Conservation (phyloP, 768 basidiomycete genomes). For the Lanmaoa rubissima region DNA sequence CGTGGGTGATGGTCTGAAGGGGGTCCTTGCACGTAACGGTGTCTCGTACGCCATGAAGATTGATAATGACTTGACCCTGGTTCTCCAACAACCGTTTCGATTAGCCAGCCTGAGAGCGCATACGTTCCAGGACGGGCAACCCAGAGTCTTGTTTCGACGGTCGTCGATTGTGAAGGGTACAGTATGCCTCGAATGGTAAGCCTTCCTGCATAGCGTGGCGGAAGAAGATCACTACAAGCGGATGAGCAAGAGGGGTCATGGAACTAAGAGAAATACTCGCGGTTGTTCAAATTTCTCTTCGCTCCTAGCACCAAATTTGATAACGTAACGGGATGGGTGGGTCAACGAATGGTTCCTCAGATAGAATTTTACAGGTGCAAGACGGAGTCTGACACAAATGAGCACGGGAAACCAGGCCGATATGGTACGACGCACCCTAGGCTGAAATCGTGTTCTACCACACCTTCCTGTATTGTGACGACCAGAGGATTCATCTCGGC, state of each 20-base stretch:
- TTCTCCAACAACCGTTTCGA: conserved; percentile 65
- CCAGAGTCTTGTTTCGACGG: conserved; percentile 54
- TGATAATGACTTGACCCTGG: conserved; percentile 8
- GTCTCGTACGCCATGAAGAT: conserved; percentile 35
- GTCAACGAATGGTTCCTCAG: conserved; percentile 74
- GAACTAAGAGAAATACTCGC: conserved; percentile 11
- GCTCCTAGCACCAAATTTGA: conserved; percentile 42
- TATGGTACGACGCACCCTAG: conserved; percentile 52
- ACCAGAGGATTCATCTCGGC: conserved; percentile 73
- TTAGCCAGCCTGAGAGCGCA: conserved; percentile 61
- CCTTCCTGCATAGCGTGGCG: conserved; percentile 63
- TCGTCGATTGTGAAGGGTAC: conserved; percentile 43
- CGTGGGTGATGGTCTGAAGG: conserved; percentile 26
- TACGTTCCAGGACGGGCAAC: conserved; percentile 63
- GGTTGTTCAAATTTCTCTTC: conserved; percentile 22
- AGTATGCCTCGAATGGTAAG: conserved; percentile 63
- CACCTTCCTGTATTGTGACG: conserved; percentile 46
- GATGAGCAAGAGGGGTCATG: conserved; percentile 7
- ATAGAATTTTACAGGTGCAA: conserved; percentile 50
- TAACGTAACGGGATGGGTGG: conserved; percentile 53
- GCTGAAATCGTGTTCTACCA: conserved; percentile 62
- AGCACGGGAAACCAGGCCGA: not conserved
- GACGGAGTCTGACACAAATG: conserved; percentile 47
- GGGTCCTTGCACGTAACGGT: conserved; percentile 41
- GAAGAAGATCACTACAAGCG: conserved; percentile 39